Conservation (phyloP, 2,329 filamentous ascomycete genomes). For the Chrysoporthe deuterocubensis region DNA sequence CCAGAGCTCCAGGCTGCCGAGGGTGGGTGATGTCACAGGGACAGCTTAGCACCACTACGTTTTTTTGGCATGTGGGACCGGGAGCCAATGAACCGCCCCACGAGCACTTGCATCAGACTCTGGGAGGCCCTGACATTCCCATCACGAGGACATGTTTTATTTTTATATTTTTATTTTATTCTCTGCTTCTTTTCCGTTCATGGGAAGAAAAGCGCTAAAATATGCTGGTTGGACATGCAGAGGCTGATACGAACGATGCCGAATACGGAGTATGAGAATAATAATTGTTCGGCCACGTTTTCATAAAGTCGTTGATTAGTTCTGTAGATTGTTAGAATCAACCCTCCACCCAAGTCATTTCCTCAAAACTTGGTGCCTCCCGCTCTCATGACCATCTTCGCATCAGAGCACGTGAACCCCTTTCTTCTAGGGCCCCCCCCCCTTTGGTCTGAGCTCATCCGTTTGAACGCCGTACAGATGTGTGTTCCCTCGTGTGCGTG, state of each 20-base stretch:
- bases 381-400: neutral
- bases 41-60: neutral
- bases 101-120: neutral
- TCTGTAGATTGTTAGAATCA: neutral
- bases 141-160: neutral
- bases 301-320: neutral
- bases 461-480: constrained; percentile 2
- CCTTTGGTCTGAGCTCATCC: neutral
- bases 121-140: neutral
- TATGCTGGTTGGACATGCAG: neutral
- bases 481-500: neutral
- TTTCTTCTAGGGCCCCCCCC: neutral
- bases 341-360: neutral
- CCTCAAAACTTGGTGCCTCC: neutral
- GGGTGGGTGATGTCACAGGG: constrained; percentile 12
- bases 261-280: neutral
- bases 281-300: neutral
- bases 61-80: constrained; percentile 11
- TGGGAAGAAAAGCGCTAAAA: neutral
- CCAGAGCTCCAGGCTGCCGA: constrained; percentile 3
- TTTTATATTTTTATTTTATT: too few relatives aligned
- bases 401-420: neutral
- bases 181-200: too few relatives aligned
- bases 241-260: neutral
- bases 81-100: neutral